A percentile compares a stretch with the other conserved stretches of the same genome.
Evolutionary conservation across 73 alveolate genomes (phyloP).

Genomic region (Paramecium octaurelia): DNA sequence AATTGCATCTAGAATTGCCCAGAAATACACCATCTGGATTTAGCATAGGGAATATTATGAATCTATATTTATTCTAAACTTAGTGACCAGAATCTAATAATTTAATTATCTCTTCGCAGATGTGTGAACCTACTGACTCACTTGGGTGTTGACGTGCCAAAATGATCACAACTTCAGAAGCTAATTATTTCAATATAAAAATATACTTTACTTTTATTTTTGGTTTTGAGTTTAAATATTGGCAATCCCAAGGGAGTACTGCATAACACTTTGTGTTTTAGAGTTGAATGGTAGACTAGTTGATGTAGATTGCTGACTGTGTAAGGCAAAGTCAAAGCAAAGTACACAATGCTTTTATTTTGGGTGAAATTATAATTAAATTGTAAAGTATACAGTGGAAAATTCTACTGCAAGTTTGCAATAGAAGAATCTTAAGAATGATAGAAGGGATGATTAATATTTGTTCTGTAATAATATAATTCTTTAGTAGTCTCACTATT

Average conservation of each 20-base stretch:
- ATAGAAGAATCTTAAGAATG: neutral
- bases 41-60: constrained; percentile 34
- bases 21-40: constrained; percentile 60
- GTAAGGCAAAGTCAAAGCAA: neutral
- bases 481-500: neutral
- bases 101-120: constrained; percentile 44
- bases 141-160: constrained; percentile 85
- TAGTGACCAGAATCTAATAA: constrained; percentile 35
- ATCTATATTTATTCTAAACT: neutral
- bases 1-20: constrained; percentile 54
- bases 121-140: constrained; percentile 74
- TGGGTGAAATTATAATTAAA: neutral
- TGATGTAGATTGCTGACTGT: neutral
- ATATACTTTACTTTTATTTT: neutral
- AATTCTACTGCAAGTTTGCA: neutral
- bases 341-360: neutral
- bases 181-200: neutral
- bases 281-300: neutral
- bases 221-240: neutral
- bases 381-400: constrained; percentile 4
- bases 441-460: constrained; percentile 31
- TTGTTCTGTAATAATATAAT: constrained; percentile 17
- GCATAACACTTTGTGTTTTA: neutral
- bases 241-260: constrained; percentile 18
- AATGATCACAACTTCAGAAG: constrained; percentile 67